Percentiles rank a stretch among this genome's conserved stretches.
Evolutionary conservation across 2,329 filamentous ascomycete species (phyloP).

Genomic region (Cyphellophora europaea): DNA sequence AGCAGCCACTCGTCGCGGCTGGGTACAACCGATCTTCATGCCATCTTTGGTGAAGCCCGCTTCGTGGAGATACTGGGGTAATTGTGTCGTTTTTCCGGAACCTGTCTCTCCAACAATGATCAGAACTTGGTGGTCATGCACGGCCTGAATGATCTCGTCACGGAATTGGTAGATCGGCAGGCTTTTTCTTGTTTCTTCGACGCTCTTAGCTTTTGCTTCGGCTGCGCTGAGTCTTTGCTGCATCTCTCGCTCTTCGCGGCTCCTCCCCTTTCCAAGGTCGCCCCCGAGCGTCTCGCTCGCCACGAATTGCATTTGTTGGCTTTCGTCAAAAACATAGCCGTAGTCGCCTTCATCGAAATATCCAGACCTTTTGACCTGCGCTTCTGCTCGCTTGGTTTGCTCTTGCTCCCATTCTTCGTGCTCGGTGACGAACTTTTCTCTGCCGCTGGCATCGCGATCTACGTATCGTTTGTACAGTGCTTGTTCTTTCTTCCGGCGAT

Average conservation of each 20-base stretch:
- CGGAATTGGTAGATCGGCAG: conserved; percentile 84
- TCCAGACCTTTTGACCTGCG: conserved; percentile 68
- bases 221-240: conserved; percentile 78
- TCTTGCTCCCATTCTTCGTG: conserved; percentile 95
- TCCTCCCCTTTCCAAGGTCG: conserved; percentile 56
- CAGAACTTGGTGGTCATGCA: conserved; percentile 76
- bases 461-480: conserved; percentile 85
- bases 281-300: conserved; percentile 64
- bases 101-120: conserved; percentile 94
- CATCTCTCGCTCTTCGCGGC: conserved; percentile 68
- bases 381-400: conserved; percentile 77
- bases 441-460: conserved; percentile 75
- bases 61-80: conserved; percentile 89
- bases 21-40: conserved; percentile 83
- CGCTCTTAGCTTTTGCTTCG: conserved; percentile 76
- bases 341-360: conserved; percentile 74
- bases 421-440: conserved; percentile 84
- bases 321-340: conserved; percentile 85
- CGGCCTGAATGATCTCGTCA: conserved; percentile 74
- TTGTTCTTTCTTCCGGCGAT: conserved; percentile 77
- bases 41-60: conserved; percentile 79
- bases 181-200: conserved; percentile 84
- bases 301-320: conserved; percentile 78
- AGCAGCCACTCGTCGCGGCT: conserved; percentile 87
- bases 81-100: conserved; percentile 88